Conservation (phyloP, 257 asterid species). For the Fraxinus cuspidata region DNA sequence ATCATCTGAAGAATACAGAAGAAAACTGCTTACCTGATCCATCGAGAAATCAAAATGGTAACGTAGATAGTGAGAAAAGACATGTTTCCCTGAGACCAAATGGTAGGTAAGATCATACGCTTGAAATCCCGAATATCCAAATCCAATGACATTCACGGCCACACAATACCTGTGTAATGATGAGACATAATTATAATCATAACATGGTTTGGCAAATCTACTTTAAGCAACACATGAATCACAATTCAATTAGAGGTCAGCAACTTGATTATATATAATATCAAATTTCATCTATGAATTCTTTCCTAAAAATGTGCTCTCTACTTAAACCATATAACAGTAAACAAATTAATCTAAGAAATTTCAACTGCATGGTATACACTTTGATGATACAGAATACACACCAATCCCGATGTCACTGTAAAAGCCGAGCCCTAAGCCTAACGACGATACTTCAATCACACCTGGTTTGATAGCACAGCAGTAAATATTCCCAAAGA, state of each 20-base stretch:
- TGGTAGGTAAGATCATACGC: conserved; percentile 52
- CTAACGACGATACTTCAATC: too few relatives aligned
- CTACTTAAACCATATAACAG: background rate
- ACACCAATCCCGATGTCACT: too few relatives aligned
- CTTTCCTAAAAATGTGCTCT: background rate
- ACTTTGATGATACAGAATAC: too few relatives aligned
- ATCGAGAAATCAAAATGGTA: conserved; percentile 58
- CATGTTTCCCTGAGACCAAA: conserved; percentile 56
- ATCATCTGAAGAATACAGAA: background rate
- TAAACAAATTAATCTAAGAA: too few relatives aligned
- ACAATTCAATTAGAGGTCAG: background rate
- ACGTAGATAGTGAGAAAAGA: conserved; percentile 48
- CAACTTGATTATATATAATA: background rate
- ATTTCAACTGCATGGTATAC: too few relatives aligned
- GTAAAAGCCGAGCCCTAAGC: too few relatives aligned
- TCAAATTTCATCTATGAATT: background rate
- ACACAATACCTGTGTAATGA: conserved; percentile 52
- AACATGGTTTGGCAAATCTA: background rate
- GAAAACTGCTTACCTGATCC: conserved; percentile 74
- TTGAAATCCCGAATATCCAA: conserved; percentile 73
- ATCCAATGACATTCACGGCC: conserved; percentile 74
- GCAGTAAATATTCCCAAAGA: too few relatives aligned
- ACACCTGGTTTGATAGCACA: too few relatives aligned
- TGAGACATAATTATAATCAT: too few relatives aligned
- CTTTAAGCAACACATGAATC: background rate